Evolutionary conservation across 768 basidiomycete species (phyloP).

Genomic region (Suillus clintonianus): DNA sequence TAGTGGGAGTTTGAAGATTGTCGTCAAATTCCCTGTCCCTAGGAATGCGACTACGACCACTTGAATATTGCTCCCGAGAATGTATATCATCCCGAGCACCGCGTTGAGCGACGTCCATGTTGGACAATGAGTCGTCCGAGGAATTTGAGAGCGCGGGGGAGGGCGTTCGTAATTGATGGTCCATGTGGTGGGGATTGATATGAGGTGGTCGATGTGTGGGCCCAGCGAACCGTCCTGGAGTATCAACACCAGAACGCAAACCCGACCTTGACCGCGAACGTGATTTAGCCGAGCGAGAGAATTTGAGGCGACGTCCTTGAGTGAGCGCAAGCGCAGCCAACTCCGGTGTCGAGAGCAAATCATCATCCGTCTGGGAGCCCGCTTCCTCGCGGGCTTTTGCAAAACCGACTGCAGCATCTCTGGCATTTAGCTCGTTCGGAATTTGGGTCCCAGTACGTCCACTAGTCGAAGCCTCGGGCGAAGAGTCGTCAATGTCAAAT

Average conservation of each 20-base stretch:
- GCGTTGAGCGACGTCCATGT: slow-evolving; percentile 40
- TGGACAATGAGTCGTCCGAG: slow-evolving; percentile 36
- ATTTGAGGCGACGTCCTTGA: slow-evolving; percentile 31
- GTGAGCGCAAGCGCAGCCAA: slow-evolving; percentile 34
- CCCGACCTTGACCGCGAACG: slow-evolving; percentile 41
- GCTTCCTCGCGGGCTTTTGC: slow-evolving; percentile 32
- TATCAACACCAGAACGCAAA: slow-evolving; percentile 59
- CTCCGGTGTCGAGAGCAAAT: slow-evolving; percentile 28
- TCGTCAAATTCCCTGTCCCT: slow-evolving; percentile 63
- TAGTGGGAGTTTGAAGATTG: slow-evolving; percentile 61
- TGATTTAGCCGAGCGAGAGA: slow-evolving; percentile 23
- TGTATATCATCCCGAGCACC: slow-evolving; percentile 58
- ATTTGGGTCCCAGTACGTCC: slow-evolving; percentile 4
- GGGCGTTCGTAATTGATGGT: slow-evolving; percentile 5
- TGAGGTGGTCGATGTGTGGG: slow-evolving; percentile 51
- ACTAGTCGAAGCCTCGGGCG: slow-evolving; percentile 47
- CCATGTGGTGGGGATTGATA: slow-evolving; percentile 16
- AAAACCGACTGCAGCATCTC: slow-evolving; percentile 17
- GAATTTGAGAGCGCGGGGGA: slow-evolving; percentile 43
- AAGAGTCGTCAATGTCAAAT: slow-evolving; percentile 94
- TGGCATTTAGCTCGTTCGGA: slow-evolving; percentile 16
- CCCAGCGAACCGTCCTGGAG: slow-evolving; percentile 60
- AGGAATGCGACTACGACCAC: slow-evolving; percentile 59
- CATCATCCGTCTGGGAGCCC: slow-evolving; percentile 24
- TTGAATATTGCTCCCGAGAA: slow-evolving; percentile 34